These are phyloP conservation scores for Immersiporthe knoxdaviesiana DNA, from an alignment of 2,329 filamentous ascomycete species.

Conservation along the genomic window DNA sequence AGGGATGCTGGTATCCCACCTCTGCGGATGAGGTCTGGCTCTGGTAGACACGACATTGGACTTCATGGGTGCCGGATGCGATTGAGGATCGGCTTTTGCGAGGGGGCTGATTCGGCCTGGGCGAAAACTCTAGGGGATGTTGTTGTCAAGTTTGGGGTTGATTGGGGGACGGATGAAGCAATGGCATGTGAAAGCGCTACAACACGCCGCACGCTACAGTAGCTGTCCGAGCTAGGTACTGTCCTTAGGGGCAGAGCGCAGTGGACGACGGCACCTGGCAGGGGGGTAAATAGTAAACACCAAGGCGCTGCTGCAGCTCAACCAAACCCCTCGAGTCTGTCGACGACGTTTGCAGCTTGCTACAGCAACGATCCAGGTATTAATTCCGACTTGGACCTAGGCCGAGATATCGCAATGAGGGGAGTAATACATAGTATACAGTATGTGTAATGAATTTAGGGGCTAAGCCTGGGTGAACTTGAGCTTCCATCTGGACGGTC, in stretches of 20 bases:
- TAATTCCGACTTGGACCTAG: neutral
- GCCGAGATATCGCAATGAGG: neutral
- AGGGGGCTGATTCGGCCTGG: neutral
- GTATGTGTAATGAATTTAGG: neutral
- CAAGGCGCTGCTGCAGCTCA: neutral
- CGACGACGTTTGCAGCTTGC: neutral
- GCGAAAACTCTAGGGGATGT: neutral
- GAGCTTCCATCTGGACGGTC: neutral
- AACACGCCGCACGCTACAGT: neutral
- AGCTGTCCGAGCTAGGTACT: neutral
- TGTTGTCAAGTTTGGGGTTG: neutral
- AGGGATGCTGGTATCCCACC: slow-evolving; percentile 46
- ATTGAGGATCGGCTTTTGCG: neutral
- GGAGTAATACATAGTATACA: too few species aligned
- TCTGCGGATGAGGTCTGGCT: neutral
- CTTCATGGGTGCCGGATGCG: neutral
- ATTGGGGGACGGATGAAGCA: too few species aligned
- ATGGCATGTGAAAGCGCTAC: slow-evolving; percentile 10
- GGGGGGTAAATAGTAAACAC: neutral
- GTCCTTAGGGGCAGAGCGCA: neutral
- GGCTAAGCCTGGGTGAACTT: neutral
- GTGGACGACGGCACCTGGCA: neutral
- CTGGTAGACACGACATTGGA: neutral
- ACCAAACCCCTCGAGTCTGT: neutral
- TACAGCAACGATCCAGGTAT: neutral